Base-by-base conservation (phyloP, 176 grass and related monocot genomes). In the Microstegium vimineum region DNA sequence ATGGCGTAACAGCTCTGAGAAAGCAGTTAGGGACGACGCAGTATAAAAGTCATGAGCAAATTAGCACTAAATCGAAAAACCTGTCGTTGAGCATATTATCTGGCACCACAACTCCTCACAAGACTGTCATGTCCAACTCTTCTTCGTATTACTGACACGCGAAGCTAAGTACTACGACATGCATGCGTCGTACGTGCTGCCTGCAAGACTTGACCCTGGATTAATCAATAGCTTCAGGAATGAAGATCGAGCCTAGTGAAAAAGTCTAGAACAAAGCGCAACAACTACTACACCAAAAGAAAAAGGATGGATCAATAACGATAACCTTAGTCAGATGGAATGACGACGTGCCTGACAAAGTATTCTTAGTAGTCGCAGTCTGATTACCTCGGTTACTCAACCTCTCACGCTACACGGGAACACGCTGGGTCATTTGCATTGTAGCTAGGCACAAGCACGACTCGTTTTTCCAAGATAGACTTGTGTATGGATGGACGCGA, bases 161-260 rank as follows among this genome's bases (percentile, higher is more conserved):
- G n/a, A 56, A 9, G n/a, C 20, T n/a, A 56, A 9, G 18, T n/a
- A 56, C 51, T n/a, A 56, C 18, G n/a, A 56, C 20, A n/a, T 56
- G 51, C 6, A 0, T 56, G 51, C n/a, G n/a, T n/a, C n/a, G n/a
- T n/a, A n/a, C n/a, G n/a, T n/a, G n/a, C n/a, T n/a, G n/a, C n/a
- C n/a, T 40, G 31, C 20, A 59, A 81, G 51, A 71, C 49, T 62
- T 82, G 67, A 72, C 79, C 35, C 17, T 71, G 16, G 16, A 30
- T 5, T 35, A 54, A 51, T 20, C 35, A 71, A 71, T 36, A 18
- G 3, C 23, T 61, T 16, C 5, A 76, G 34, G 0, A 56, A 4
- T 62, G 16, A 54, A 22, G 49, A n/a, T n/a, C n/a, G n/a, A 54
- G 22, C 18, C 2, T 23, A 10, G 33, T 5, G 52, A 76, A 76